A percentile compares a stretch with the other conserved stretches of the same genome.
phyloP scores from a whole-genome alignment of 169 alveolate species.

The Theileria sp. region DNA sequence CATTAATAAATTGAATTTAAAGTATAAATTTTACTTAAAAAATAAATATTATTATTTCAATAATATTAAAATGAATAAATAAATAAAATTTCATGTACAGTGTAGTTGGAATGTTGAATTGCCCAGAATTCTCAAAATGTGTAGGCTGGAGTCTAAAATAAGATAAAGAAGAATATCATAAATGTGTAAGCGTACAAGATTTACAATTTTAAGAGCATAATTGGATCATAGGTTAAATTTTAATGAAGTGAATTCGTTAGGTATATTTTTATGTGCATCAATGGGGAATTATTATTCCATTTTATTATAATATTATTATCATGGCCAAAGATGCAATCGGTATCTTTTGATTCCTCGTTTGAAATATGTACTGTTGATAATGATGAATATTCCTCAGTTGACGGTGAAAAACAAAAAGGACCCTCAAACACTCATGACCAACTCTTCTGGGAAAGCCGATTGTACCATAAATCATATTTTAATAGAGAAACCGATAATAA shows the following conservation, averaged over 20 bases:
- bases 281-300: background rate
- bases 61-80: too few species aligned
- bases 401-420: background rate
- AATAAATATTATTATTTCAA: too few species aligned
- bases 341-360: background rate
- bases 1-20: too few species aligned
- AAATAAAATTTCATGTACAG: too few species aligned
- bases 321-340: background rate
- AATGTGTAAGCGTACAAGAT: background rate
- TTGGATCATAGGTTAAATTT: background rate
- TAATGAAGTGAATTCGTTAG: background rate
- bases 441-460: slow-evolving; percentile 18
- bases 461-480: background rate
- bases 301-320: background rate
- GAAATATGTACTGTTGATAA: background rate
- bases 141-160: background rate
- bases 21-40: too few species aligned
- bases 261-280: background rate
- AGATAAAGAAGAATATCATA: background rate
- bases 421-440: background rate
- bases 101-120: too few species aligned
- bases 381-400: background rate
- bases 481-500: background rate
- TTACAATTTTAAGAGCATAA: background rate
- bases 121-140: background rate